Conservation (phyloP, 495 filamentous ascomycete species). For the Hypoxylon crocopeplum region DNA sequence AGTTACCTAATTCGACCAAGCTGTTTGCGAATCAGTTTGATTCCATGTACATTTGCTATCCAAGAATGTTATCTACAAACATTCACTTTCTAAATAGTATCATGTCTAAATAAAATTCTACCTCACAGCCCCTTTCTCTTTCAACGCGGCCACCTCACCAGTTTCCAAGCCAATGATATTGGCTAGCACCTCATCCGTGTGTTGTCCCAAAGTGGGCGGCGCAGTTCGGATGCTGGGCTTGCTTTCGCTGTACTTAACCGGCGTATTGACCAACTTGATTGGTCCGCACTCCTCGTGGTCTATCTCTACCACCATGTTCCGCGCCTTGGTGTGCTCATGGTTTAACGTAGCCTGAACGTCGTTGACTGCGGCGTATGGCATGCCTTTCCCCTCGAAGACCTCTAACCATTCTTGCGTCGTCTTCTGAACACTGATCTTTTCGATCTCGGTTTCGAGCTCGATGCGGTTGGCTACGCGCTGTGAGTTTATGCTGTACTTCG, state of each 20-base stretch:
- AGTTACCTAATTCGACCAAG: too few relatives aligned
- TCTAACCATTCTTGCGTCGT: slow-evolving; percentile 91
- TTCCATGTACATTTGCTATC: not conserved
- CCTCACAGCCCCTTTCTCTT: slow-evolving; percentile 71
- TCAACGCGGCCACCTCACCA: slow-evolving; percentile 67
- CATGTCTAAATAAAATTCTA: too few relatives aligned
- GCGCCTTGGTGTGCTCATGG: slow-evolving; percentile 84
- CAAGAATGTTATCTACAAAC: not conserved
- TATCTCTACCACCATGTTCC: slow-evolving; percentile 87
- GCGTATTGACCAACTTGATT: slow-evolving; percentile 92
- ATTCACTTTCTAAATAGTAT: not conserved
- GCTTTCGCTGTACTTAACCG: slow-evolving; percentile 90
- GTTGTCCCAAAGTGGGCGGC: slow-evolving; percentile 88
- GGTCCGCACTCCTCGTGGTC: slow-evolving; percentile 83
- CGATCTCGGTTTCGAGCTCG: slow-evolving; percentile 78
- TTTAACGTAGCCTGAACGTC: slow-evolving; percentile 84
- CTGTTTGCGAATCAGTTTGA: too few relatives aligned
- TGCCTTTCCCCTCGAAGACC: slow-evolving; percentile 84
- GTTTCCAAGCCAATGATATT: slow-evolving; percentile 69
- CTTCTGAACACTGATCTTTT: slow-evolving; percentile 72
- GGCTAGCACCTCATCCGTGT: slow-evolving; percentile 84
- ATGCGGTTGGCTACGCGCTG: slow-evolving; percentile 78
- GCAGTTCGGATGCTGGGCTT: slow-evolving; percentile 77
- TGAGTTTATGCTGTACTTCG: slow-evolving; percentile 80
- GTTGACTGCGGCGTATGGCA: slow-evolving; percentile 96